Evolutionary conservation across 179 eudicot genomes (phyloP).

Genomic region (Amaranthus tricolor): DNA sequence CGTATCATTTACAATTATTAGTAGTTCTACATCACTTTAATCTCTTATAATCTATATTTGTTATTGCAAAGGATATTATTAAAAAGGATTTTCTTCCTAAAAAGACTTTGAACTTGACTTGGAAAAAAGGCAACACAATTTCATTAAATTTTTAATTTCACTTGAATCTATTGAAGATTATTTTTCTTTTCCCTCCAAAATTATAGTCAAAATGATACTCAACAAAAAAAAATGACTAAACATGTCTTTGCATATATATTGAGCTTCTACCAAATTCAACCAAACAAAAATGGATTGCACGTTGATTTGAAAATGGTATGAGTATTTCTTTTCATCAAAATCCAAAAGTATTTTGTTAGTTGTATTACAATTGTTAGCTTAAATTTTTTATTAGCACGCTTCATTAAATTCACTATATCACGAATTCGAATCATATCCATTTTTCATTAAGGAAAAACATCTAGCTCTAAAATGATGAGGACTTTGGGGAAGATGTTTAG

Average conservation of each 20-base stretch:
- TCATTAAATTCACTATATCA: no score
- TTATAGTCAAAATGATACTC: not conserved
- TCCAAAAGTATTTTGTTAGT: not conserved
- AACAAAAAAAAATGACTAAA: not conserved
- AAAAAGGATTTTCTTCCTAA: not conserved
- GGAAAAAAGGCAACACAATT: no score
- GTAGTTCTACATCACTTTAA: not conserved
- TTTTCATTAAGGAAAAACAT: no score
- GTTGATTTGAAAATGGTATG: constrained; percentile 4
- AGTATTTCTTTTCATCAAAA: not conserved
- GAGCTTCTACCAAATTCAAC: constrained; percentile 1
- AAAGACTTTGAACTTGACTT: no score
- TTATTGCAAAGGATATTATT: not conserved
- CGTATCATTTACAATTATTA: no score
- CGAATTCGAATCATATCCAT: no score
- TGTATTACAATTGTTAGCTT: no score
- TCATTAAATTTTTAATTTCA: no score
- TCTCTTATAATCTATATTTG: not conserved
- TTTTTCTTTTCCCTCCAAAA: not conserved
- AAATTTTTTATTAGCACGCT: no score
- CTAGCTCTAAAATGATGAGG: no score
- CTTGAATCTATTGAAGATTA: no score
- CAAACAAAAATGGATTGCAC: constrained; percentile 19
- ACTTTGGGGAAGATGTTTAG: no score
- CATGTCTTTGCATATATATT: not conserved